Conservation (phyloP, 768 basidiomycete species). For the Baorangia bicolor region DNA sequence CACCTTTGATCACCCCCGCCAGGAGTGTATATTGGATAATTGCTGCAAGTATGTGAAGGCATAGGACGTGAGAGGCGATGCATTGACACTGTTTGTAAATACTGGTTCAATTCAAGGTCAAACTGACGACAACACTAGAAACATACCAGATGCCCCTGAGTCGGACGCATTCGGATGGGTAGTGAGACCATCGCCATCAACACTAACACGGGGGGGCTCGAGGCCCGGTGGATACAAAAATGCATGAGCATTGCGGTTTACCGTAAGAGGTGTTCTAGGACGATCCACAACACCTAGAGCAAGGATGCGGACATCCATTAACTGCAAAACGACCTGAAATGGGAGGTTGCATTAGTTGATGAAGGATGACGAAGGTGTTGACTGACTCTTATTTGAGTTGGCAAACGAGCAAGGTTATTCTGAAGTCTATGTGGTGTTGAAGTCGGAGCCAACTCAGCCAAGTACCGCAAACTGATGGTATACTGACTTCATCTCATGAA, state of each 20-base stretch:
- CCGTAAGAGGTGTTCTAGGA: conserved; percentile 52
- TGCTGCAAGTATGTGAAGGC: conserved; percentile 52
- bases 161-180: conserved; percentile 1
- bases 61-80: conserved; percentile 50
- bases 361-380: conserved; percentile 1
- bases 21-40: conserved; percentile 74
- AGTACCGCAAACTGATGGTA: not conserved
- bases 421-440: conserved; percentile 53
- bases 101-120: not conserved
- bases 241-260: conserved; percentile 67
- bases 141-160: conserved; percentile 2
- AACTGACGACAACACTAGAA: not conserved
- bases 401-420: conserved; percentile 64
- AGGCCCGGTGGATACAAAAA: conserved; percentile 73
- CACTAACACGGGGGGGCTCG: conserved; percentile 26
- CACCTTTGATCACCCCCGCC: conserved; percentile 69
- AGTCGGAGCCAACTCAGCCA: conserved; percentile 4
- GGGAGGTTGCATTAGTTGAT: conserved; percentile 3
- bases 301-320: conserved; percentile 70
- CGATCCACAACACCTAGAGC: conserved; percentile 65
- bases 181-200: conserved; percentile 1
- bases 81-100: not conserved
- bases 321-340: conserved; percentile 61
- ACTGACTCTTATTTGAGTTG: conserved; percentile 64
- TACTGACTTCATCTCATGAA: conserved; percentile 74